A percentile compares a stretch with the other conserved stretches of the same genome.
Evolutionary conservation across 2,329 filamentous ascomycete species (phyloP).

Genomic region (Cryphonectria radicalis): DNA sequence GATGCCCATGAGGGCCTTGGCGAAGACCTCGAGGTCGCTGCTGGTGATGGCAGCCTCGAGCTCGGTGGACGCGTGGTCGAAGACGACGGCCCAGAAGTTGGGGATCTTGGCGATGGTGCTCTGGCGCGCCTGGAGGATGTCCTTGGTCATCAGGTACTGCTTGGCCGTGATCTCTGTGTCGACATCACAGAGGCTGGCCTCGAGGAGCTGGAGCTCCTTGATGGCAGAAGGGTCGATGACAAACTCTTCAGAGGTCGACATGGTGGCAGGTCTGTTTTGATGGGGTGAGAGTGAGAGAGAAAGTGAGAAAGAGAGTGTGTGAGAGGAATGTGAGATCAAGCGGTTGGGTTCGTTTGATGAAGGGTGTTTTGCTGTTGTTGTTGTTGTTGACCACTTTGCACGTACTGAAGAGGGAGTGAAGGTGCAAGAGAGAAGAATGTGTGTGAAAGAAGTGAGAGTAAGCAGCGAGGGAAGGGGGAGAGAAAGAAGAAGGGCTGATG

Average conservation of each 20-base stretch:
- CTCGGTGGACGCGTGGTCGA: conserved; percentile 60
- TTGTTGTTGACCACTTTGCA: background rate
- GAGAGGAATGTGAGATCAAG: background rate
- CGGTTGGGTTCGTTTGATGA: background rate
- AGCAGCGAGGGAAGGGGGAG: background rate
- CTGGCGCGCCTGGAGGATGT: conserved; percentile 61
- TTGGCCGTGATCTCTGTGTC: conserved; percentile 40
- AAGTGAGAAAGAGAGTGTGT: background rate
- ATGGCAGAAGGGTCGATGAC: conserved; percentile 38
- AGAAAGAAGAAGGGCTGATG: background rate
- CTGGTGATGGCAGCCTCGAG: conserved; percentile 67
- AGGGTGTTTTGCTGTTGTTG: no score
- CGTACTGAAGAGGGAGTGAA: no score
- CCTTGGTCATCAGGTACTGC: conserved; percentile 38
- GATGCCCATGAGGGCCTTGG: conserved; percentile 58
- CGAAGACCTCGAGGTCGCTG: conserved; percentile 62
- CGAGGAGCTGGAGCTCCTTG: conserved; percentile 41
- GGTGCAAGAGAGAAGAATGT: background rate
- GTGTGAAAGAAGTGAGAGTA: background rate
- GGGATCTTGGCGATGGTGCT: conserved; percentile 60
- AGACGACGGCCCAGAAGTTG: conserved; percentile 71
- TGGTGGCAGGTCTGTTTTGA: background rate
- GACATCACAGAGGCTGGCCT: conserved; percentile 39
- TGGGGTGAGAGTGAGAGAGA: background rate
- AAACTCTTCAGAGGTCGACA: conserved; percentile 42